Conservation (phyloP, 495 filamentous ascomycete genomes). For the Zalerion maritima region DNA sequence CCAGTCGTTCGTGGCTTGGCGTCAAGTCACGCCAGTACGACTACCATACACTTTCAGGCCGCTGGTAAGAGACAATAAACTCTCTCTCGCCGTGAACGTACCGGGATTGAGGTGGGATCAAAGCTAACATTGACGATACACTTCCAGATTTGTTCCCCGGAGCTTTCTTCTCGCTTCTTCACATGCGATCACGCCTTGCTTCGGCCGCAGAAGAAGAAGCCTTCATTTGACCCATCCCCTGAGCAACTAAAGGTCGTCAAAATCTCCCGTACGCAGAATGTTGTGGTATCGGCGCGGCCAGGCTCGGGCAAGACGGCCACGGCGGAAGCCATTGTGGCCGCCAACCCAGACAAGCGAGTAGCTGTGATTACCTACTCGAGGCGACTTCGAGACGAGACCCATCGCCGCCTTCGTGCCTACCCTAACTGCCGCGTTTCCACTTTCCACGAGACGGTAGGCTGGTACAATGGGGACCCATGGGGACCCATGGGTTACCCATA, state of each 20-base stretch:
- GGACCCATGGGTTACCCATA: no score
- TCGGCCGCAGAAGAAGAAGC: slow-evolving; percentile 2
- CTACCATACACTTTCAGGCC: no score
- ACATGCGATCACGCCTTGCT: slow-evolving; percentile 1
- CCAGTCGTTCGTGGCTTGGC: no score
- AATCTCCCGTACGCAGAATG: slow-evolving; percentile 3
- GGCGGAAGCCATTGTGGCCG: slow-evolving; percentile 5
- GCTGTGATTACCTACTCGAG: slow-evolving; percentile 6
- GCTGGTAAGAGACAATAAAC: no score
- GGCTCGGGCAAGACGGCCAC: slow-evolving; percentile 6
- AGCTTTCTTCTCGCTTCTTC: slow-evolving; percentile 2
- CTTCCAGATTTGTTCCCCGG: slow-evolving; percentile 1
- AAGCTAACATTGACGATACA: slow-evolving; percentile 1
- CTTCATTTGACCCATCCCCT: slow-evolving; percentile 3
- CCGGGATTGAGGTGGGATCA: no score
- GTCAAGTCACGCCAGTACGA: no score
- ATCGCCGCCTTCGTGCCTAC: slow-evolving; percentile 5
- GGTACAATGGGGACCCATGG: no score
- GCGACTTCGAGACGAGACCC: slow-evolving; percentile 5
- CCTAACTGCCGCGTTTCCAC: slow-evolving; percentile 4
- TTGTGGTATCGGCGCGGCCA: slow-evolving; percentile 5
- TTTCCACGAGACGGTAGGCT: slow-evolving; percentile 3
- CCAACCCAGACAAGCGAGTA: slow-evolving; percentile 7
- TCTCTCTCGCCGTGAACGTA: no score
- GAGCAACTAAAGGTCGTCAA: slow-evolving; percentile 3